Percentiles rank a stretch among this genome's conserved stretches.
phyloP scores from a whole-genome alignment of 225 moss, liverwort and hornwort genomes.

The Takakia lepidozioides region DNA sequence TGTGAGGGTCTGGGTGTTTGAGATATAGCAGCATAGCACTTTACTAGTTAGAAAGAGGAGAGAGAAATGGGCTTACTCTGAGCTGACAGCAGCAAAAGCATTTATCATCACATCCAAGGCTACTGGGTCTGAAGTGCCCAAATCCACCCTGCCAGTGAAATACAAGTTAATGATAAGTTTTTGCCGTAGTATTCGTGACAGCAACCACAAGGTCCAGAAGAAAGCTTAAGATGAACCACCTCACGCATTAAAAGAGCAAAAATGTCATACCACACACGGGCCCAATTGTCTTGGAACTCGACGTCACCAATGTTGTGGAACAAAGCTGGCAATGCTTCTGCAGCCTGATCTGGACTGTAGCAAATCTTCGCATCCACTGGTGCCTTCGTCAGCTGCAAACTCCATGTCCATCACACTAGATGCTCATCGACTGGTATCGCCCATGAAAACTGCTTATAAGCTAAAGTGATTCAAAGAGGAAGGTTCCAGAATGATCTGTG shows the following conservation, averaged over 20 bases:
- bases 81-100: constrained; percentile 58
- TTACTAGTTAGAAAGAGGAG: neutral
- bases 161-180: too few relatives aligned
- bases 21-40: too few relatives aligned
- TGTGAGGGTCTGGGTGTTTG: too few relatives aligned
- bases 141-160: constrained; percentile 56
- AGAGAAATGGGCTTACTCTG: constrained; percentile 53
- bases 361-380: constrained; percentile 52
- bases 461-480: too few relatives aligned
- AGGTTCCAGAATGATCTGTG: too few relatives aligned
- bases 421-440: too few relatives aligned
- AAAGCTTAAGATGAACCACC: too few relatives aligned
- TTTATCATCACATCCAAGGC: constrained; percentile 86
- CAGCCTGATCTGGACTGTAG: constrained; percentile 69
- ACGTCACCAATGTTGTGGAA: constrained; percentile 90
- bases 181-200: too few relatives aligned
- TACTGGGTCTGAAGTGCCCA: constrained; percentile 96
- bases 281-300: constrained; percentile 98
- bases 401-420: too few relatives aligned
- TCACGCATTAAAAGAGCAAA: too few relatives aligned
- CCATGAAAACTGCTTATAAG: too few relatives aligned
- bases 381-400: constrained; percentile 68
- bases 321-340: constrained; percentile 68
- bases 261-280: constrained; percentile 70
- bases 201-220: too few relatives aligned